These are phyloP conservation scores for Aureobasidium sp. DNA, from an alignment of 2,329 filamentous ascomycete species.

Conservation along the genomic window DNA sequence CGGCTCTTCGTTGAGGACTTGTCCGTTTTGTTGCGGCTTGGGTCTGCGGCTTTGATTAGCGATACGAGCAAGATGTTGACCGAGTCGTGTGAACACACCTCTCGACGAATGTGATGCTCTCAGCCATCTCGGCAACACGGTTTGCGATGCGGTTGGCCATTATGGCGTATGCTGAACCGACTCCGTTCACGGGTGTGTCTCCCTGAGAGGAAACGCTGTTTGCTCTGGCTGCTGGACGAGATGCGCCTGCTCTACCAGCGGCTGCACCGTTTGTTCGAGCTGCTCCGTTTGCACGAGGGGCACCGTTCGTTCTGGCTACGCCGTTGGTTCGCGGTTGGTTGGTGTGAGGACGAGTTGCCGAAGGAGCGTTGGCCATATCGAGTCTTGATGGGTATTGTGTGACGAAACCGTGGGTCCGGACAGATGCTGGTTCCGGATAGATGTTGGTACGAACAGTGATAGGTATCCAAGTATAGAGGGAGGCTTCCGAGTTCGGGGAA, in stretches of 20 bases:
- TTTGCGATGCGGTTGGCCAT: constrained; percentile 43
- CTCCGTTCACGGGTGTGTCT: constrained; percentile 20
- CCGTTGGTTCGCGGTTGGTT: constrained; percentile 10
- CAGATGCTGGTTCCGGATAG: neutral
- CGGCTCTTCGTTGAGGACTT: constrained; percentile 17
- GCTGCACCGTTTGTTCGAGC: constrained; percentile 11
- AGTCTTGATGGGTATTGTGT: neutral
- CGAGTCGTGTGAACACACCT: constrained; percentile 20
- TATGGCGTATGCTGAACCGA: constrained; percentile 40
- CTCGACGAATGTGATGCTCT: constrained; percentile 44
- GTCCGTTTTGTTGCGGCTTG: constrained; percentile 18
- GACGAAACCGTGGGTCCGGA: neutral
- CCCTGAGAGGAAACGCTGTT: constrained; percentile 27
- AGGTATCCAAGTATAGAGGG: neutral
- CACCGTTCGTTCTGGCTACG: constrained; percentile 8
- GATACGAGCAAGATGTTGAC: neutral
- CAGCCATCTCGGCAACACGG: constrained; percentile 44
- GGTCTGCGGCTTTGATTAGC: constrained; percentile 15
- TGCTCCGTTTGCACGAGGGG: constrained; percentile 10
- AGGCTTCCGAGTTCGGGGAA: neutral
- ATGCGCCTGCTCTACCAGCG: constrained; percentile 8
- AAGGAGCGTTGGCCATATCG: constrained; percentile 9
- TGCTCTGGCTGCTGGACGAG: constrained; percentile 13
- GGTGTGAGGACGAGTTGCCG: constrained; percentile 7
- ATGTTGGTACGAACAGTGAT: neutral